Base-by-base conservation (phyloP, 768 basidiomycete species). In the Russula ochroleuca region DNA sequence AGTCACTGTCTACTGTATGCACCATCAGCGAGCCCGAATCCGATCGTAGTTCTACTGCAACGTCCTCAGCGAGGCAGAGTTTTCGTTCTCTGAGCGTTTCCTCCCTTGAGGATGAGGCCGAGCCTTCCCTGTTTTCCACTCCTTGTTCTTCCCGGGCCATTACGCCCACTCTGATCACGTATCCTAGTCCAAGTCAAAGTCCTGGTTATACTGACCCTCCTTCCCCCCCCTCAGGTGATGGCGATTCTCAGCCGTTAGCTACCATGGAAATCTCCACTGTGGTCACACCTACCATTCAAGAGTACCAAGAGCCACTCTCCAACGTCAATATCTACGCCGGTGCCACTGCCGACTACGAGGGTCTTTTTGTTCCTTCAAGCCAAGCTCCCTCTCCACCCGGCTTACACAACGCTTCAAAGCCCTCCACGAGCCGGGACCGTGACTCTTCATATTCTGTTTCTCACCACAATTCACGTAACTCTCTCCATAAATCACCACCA, bases 141-240 rank as follows among this genome's bases (percentile, higher is more conserved):
- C 91, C 91, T 1, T 82, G 91, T 50, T 91, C 92, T 0, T 91
- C 90, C 51, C 82, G 91, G 59, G 88, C 86, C 64, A 92, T 92
- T 74, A 92, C 92, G 6, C 87, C 87, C 37, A 92, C 80, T 59
- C 79, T 92, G 57, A 85, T 81, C 75, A 90, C 84, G 7, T 50
- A 74, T 7, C 76, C 77, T 59, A 67, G 74, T 45, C 69, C 76
- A 55, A 70, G 80, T 43, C 74, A 81, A 15, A 17, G 49, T 28
- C 25, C 6, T 5, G 69, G 78, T n/a, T 82, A 21, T 41, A 15
- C 28, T 35, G 28, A 13, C 33, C 81, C 53, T 81, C 85, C 57
- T 4, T 47, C 45, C 75, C 85, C 31, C 75, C 78, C 28, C 85
- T 85, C 51, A 53, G 50, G 58, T 53, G 43, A 58, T 45, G 43